phyloP scores from a whole-genome alignment of 2,329 filamentous ascomycete genomes.

The Scedosporium boydii region DNA sequence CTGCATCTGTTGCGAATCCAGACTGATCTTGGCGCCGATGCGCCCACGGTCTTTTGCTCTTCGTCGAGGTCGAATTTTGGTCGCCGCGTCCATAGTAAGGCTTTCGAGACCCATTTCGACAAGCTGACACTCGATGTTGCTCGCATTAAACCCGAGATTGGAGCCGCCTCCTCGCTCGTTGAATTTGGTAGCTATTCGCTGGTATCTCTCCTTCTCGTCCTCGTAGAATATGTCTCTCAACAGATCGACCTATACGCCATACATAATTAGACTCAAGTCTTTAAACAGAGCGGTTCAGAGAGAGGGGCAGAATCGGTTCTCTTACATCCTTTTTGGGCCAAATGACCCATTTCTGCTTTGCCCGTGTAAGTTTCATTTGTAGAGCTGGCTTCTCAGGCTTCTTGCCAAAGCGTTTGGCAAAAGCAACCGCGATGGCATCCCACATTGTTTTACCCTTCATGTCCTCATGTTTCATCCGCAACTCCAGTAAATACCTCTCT shows the following conservation, averaged over 20 bases:
- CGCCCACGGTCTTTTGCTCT: conserved; percentile 23
- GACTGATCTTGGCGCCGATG: neutral
- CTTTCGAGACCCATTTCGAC: conserved; percentile 38
- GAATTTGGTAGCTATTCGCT: conserved; percentile 32
- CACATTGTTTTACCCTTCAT: conserved; percentile 50
- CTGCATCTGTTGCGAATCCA: neutral
- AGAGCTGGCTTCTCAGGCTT: conserved; percentile 37
- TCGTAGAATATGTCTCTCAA: conserved; percentile 28
- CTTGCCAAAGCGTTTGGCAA: conserved; percentile 22
- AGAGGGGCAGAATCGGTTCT: neutral
- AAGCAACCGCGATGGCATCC: conserved; percentile 40
- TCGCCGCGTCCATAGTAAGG: conserved; percentile 25
- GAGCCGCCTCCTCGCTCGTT: conserved; percentile 39
- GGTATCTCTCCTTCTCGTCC: conserved; percentile 33
- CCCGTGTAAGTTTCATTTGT: conserved; percentile 47
- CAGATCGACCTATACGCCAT: conserved; percentile 24
- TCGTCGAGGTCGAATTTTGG: conserved; percentile 28
- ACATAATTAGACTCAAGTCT: neutral
- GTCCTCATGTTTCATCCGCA: conserved; percentile 33
- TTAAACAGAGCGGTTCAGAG: neutral
- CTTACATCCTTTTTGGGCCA: conserved; percentile 44
- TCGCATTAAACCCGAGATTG: conserved; percentile 38
- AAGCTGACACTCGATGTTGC: conserved; percentile 40
- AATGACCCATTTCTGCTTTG: conserved; percentile 35
- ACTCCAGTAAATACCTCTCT: conserved; percentile 38